Evolutionary conservation across 73 alveolate genomes (phyloP), one percentile per base, ranked within the genome.

Genomic region (Paramecium biaurelia): DNA sequence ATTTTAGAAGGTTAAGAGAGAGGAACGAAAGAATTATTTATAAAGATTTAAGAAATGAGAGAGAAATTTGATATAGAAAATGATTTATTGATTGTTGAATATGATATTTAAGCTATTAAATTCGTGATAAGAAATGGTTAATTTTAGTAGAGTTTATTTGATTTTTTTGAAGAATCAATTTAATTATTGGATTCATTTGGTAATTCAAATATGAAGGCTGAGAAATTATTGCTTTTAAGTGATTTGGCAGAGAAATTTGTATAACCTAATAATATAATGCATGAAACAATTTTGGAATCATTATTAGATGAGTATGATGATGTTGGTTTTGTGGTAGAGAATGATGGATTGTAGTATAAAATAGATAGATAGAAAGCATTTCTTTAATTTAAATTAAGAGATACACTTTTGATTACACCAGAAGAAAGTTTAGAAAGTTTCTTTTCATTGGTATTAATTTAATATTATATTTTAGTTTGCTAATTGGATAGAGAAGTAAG

Each of bases 31-130:
- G 84, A 63, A 32, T 20, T 63, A 32, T 63, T 63, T 24, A 32
- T 30, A 2, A 63, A 63, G 84, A 63, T 63, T 30, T 63, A 63
- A 14, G 84, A 63, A 12, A 32, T 63, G 45, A 63, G 84, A 63
- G 84, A 26, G 2, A 26, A 30, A 30, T 26, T 26, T 63, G 84
- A 63, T 63, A 63, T 32, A 11, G 84, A 63, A 32, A 63, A 63
- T 63, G 84, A 63, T 32, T 63, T 63, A 11, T 12, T 63, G 26
- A 12, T 63, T 10, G 84, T 30, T 63, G 84, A 63, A n/a, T 63
- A 63, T 63, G 84, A 63, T 63, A 63, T 63, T 63, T 63, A 30
- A 63, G 84, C 84, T 10, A 63, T 63, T 24, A 63, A 63, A 32
- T 63, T 30, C 24, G 45, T 63, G 84, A 32, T 63, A 12, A 63